phyloP scores from a whole-genome alignment of 2,329 filamentous ascomycete species.

The Acrocalymma vagum region DNA sequence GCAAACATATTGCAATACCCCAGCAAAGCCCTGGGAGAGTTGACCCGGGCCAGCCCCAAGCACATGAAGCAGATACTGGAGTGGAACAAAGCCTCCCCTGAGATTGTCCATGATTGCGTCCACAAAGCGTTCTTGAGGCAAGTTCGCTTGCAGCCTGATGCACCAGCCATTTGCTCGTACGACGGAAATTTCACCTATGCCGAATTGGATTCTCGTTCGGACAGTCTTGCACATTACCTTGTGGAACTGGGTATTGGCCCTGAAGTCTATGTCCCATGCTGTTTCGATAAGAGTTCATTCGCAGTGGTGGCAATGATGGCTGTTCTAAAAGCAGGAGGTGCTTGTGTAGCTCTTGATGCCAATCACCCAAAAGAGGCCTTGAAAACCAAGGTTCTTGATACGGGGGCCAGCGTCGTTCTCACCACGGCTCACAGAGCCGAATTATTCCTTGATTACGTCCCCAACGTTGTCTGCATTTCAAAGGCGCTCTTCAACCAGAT shows the following conservation, averaged over 20 bases:
- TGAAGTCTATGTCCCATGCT: slow-evolving; percentile 11
- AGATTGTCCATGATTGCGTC: slow-evolving; percentile 4
- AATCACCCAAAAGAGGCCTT: too few species aligned
- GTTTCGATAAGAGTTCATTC: slow-evolving; percentile 23
- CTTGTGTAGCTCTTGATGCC: slow-evolving; percentile 42
- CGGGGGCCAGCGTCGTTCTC: too few species aligned
- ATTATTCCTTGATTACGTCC: too few species aligned
- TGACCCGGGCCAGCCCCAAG: slow-evolving; percentile 1
- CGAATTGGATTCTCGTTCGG: slow-evolving; percentile 10
- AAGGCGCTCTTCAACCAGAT: not conserved
- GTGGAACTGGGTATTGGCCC: slow-evolving; percentile 5
- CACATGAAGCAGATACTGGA: too few species aligned
- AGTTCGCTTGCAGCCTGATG: slow-evolving; percentile 10
- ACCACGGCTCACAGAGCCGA: too few species aligned
- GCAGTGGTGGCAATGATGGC: slow-evolving; percentile 47
- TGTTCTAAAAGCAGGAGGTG: slow-evolving; percentile 50
- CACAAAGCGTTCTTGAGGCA: slow-evolving; percentile 8
- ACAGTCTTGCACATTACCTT: slow-evolving; percentile 13
- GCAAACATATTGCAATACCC: slow-evolving; percentile 4
- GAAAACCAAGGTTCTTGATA: too few species aligned
- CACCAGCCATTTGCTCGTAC: slow-evolving; percentile 13
- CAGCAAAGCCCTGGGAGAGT: not conserved
- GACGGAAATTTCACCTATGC: slow-evolving; percentile 17
- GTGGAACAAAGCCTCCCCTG: slow-evolving; percentile 2
- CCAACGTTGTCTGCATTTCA: too few species aligned